phyloP scores from a whole-genome alignment of 768 basidiomycete genomes.

The Suillus fuscotomentosus region DNA sequence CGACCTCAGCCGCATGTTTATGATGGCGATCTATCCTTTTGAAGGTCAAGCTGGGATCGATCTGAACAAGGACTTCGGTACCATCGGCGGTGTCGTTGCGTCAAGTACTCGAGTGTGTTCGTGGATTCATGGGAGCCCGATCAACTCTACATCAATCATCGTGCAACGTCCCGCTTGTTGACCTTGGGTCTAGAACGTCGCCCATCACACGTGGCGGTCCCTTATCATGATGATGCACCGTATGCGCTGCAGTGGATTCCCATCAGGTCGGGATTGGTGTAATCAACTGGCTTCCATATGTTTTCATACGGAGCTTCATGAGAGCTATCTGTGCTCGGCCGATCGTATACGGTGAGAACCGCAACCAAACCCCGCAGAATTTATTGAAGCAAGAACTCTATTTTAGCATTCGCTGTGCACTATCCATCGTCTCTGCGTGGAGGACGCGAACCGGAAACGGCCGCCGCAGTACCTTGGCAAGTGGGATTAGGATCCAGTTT shows the following conservation, averaged over 20 bases:
- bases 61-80: background rate
- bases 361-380: background rate
- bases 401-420: background rate
- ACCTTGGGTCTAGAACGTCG: background rate
- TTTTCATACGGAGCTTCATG: background rate
- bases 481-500: too few relatives aligned
- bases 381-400: background rate
- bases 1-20: background rate
- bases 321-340: background rate
- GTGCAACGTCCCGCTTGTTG: background rate
- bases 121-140: background rate
- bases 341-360: background rate
- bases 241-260: background rate
- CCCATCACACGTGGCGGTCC: background rate
- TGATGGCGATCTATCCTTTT: background rate
- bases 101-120: background rate
- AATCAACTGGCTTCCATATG: background rate
- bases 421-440: too few relatives aligned
- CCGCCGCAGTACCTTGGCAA: too few relatives aligned
- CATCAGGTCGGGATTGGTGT: background rate
- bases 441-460: too few relatives aligned
- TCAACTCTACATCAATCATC: background rate
- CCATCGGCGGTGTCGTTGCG: background rate
- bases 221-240: background rate
- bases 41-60: background rate